Evolutionary conservation across 2,329 filamentous ascomycete species (phyloP).

Genomic region (Metarhizium robertsii): DNA sequence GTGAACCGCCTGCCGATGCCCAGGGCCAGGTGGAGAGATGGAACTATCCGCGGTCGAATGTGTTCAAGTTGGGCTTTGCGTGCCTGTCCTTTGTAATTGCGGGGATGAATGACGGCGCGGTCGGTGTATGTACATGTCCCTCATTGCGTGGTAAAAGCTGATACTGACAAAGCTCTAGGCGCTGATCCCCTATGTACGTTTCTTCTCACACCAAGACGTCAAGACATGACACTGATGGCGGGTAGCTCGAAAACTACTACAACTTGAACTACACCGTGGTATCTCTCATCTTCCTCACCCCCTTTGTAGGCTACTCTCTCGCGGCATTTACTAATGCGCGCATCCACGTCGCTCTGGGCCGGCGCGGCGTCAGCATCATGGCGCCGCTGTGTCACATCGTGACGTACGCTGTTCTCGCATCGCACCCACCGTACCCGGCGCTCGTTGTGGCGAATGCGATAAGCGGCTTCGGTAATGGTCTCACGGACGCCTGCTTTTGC

Average conservation of each 20-base stretch:
- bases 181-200: slow-evolving; percentile 27
- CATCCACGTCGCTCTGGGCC: slow-evolving; percentile 52
- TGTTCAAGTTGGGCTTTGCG: slow-evolving; percentile 26
- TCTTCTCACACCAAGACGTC: background rate
- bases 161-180: slow-evolving; percentile 8
- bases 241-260: slow-evolving; percentile 52
- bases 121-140: slow-evolving; percentile 35
- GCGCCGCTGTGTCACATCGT: slow-evolving; percentile 51
- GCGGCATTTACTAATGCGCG: slow-evolving; percentile 52
- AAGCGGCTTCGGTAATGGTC: slow-evolving; percentile 58
- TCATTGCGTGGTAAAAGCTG: background rate
- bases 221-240: too few relatives aligned
- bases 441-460: slow-evolving; percentile 54
- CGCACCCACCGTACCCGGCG: slow-evolving; percentile 56
- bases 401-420: slow-evolving; percentile 48
- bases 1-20: slow-evolving; percentile 16
- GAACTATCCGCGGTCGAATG: slow-evolving; percentile 26
- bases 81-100: slow-evolving; percentile 52
- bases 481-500: slow-evolving; percentile 44
- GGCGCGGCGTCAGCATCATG: slow-evolving; percentile 56
- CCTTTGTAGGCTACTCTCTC: slow-evolving; percentile 52
- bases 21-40: slow-evolving; percentile 21
- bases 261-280: slow-evolving; percentile 48
- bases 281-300: slow-evolving; percentile 55
- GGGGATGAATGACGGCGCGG: slow-evolving; percentile 54